These are phyloP conservation scores for Pyrus betulifolia DNA, from an alignment of 306 rosid species.

Conservation along the genomic window DNA sequence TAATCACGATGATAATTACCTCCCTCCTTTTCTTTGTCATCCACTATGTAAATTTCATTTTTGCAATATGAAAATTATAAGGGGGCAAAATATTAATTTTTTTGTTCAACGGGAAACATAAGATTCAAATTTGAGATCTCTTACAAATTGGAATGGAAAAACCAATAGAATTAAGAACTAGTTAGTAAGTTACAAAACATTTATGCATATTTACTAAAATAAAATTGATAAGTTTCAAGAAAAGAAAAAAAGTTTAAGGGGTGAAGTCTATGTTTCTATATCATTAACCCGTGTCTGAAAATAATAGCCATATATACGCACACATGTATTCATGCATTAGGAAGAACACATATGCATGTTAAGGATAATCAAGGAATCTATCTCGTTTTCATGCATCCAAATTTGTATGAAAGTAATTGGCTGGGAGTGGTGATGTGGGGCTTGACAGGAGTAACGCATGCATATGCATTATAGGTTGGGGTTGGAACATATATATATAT, in stretches of 20 bases:
- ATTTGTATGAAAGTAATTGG: constrained; percentile 19
- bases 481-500: background rate
- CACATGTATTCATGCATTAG: background rate
- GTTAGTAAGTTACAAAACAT: background rate
- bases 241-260: no score
- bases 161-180: background rate
- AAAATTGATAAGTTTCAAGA: no score
- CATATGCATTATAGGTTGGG: background rate
- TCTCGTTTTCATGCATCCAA: background rate
- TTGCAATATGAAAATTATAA: background rate
- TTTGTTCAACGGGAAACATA: background rate
- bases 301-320: no score
- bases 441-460: constrained; percentile 19
- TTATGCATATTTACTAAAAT: background rate
- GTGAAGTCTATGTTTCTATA: no score
- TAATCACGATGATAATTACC: no score
- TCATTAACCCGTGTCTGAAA: background rate
- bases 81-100: background rate
- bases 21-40: no score
- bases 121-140: background rate
- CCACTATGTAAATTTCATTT: no score
- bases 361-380: background rate
- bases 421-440: constrained; percentile 33
- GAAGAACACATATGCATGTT: background rate
- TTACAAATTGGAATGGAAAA: background rate